Conservation (phyloP, 129 eudicot species). For the Flaveria linearis region DNA sequence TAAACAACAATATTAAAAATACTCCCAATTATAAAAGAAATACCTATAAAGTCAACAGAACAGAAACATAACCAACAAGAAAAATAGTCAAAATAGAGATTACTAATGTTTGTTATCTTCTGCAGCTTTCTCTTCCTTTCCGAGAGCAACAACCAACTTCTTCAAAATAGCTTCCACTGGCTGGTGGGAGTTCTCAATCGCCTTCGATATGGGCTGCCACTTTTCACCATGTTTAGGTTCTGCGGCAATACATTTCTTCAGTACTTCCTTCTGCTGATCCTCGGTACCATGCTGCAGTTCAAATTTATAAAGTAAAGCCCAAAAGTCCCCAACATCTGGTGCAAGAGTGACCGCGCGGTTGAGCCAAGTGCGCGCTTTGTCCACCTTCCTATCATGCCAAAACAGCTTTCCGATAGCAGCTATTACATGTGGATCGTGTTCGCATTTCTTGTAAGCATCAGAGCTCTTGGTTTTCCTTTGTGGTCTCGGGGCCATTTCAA, state of each 20-base stretch:
- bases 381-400: slow-evolving; percentile 94
- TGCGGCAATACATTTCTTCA: slow-evolving; percentile 69
- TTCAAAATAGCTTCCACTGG: slow-evolving; percentile 74
- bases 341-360: slow-evolving; percentile 78
- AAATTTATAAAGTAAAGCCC: slow-evolving; percentile 80
- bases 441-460: slow-evolving; percentile 76
- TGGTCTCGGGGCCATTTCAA: slow-evolving; percentile 89
- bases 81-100: neutral
- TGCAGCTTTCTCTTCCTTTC: slow-evolving; percentile 75
- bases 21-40: neutral
- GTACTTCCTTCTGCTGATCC: slow-evolving; percentile 72
- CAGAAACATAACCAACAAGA: neutral
- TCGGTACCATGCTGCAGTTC: slow-evolving; percentile 81
- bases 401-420: slow-evolving; percentile 87
- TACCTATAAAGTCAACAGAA: neutral
- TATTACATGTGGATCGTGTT: slow-evolving; percentile 75
- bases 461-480: slow-evolving; percentile 67
- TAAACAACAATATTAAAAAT: neutral
- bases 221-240: slow-evolving; percentile 96
- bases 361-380: slow-evolving; percentile 82
- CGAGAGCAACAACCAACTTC: slow-evolving; percentile 69
- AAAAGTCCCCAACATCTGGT: slow-evolving; percentile 89
- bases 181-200: slow-evolving; percentile 91
- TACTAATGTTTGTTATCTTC: slow-evolving; percentile 55
- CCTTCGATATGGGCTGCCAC: slow-evolving; percentile 87